Conservation (phyloP, 306 rosid genomes). For the Vigna nakashimae region DNA sequence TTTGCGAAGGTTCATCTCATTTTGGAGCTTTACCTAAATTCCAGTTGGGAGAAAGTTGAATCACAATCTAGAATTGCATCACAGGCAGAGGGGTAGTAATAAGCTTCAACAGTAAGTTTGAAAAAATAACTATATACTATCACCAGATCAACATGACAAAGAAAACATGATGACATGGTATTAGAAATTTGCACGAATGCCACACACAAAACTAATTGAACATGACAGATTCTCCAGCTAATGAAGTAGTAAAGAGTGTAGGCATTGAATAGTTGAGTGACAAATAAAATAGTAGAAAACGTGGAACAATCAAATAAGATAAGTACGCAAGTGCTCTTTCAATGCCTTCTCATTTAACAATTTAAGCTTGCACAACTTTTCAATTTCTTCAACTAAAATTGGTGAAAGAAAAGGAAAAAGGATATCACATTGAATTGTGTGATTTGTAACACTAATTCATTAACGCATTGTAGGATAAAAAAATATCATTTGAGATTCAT, state of each 20-base stretch:
- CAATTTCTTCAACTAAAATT: background rate
- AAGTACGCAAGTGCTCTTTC: background rate
- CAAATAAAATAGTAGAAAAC: background rate
- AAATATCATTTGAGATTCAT: background rate
- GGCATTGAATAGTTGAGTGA: background rate
- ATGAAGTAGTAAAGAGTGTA: background rate
- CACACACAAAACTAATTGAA: background rate
- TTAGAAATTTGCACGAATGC: background rate
- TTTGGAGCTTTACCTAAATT: slow-evolving; percentile 77
- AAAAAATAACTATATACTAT: background rate
- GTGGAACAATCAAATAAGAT: background rate
- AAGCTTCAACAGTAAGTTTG: slow-evolving; percentile 16
- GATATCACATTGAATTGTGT: background rate
- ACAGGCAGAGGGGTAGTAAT: background rate
- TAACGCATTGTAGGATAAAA: background rate
- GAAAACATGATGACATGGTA: background rate
- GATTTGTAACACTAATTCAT: background rate
- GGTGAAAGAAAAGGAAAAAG: background rate
- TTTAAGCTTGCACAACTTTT: background rate
- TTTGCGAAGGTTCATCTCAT: slow-evolving; percentile 66
- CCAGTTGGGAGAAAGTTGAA: slow-evolving; percentile 27
- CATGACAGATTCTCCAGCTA: slow-evolving; percentile 8
- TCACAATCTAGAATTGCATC: slow-evolving; percentile 17
- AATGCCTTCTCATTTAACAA: background rate
- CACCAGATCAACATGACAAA: slow-evolving; percentile 35